Evolutionary conservation across 306 rosid species (phyloP), one percentile per base, ranked within the genome.

Genomic region (Quercus berberidifolia): DNA sequence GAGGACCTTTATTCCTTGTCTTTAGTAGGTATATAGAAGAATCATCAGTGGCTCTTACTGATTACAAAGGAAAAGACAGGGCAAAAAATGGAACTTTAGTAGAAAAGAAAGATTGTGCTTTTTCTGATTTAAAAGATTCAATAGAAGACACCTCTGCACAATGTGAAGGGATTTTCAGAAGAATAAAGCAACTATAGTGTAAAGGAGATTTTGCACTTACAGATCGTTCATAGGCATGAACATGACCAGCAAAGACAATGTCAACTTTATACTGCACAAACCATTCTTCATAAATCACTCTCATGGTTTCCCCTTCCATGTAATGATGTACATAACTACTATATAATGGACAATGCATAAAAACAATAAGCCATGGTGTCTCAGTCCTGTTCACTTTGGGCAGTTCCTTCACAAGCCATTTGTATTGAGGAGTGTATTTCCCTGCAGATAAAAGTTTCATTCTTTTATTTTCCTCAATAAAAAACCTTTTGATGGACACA

Each of bases 341-440:
- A 79, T 92, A 92, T 80, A 91, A 56, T 26, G 99, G 96, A 59
- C 86, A 74, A 81, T 92, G 99, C 91, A 91, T 76, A 31, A 91
- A 80, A 80, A 95, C 93, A 76, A 95, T 90, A 80, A 95, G 90
- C 99, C 97, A 90, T 0, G 99, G 94, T 31, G 99, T 95, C 82
- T 88, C 89, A 23, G 86, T 85, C 74, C 95, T 87, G 92, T 95
- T 89, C 65, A 92, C 98, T 76, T 79, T 87, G 0, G 85, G 88
- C 57, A 95, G 85, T 82, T 95, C 97, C 13, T 86, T 17, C 70
- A 84, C 80, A 19, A 92, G 92, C 99, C 99, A 95, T 82, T 69
- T 79, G 83, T 84, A 87, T 63, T 91, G 99, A 21, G 99, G 98
- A 55, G 97, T 90, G 81, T 90, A 92, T 79, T 88, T 95, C 68